Percentiles rank a stretch among this genome's conserved stretches.
Evolutionary conservation across 495 filamentous ascomycete genomes (phyloP).

Genomic region (Annulohypoxylon maeteangense): DNA sequence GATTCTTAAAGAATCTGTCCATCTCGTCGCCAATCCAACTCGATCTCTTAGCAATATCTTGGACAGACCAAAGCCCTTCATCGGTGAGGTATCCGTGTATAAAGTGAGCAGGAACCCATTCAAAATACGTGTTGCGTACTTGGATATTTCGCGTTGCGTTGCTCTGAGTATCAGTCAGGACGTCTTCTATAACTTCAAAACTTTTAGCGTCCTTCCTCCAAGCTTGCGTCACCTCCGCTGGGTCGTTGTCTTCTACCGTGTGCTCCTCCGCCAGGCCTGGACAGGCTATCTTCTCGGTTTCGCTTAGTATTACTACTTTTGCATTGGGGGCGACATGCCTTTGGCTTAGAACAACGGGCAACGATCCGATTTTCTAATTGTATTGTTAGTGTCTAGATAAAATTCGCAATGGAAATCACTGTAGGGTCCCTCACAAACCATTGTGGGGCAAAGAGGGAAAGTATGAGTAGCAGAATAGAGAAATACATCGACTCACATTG

Average conservation of each 20-base stretch:
- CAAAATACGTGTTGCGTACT: constrained; percentile 71
- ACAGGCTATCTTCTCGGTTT: constrained; percentile 69
- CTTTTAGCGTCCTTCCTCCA: constrained; percentile 55
- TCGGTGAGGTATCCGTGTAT: constrained; percentile 70
- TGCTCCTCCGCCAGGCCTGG: constrained; percentile 48
- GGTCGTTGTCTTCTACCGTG: constrained; percentile 61
- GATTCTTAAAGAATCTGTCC: constrained; percentile 46
- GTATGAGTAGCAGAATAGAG: neutral
- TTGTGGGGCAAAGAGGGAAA: neutral
- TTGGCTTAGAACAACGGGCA: constrained; percentile 64
- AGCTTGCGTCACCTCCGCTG: constrained; percentile 55
- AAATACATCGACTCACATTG: constrained; percentile 53
- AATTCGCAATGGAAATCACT: no score
- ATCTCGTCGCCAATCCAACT: constrained; percentile 44
- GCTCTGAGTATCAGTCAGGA: neutral
- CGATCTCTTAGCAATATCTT: constrained; percentile 48
- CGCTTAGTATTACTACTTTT: constrained; percentile 65
- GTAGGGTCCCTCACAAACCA: neutral
- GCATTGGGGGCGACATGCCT: constrained; percentile 54
- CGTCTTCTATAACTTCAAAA: constrained; percentile 29
- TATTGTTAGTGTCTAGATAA: constrained; percentile 17
- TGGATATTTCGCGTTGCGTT: constrained; percentile 16
- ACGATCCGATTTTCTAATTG: constrained; percentile 66
- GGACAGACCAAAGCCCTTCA: constrained; percentile 49
- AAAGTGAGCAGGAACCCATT: constrained; percentile 67